Evolutionary conservation across 1,139 yeast species (phyloP).

Genomic region (Sugiyamaella xylanicola): DNA sequence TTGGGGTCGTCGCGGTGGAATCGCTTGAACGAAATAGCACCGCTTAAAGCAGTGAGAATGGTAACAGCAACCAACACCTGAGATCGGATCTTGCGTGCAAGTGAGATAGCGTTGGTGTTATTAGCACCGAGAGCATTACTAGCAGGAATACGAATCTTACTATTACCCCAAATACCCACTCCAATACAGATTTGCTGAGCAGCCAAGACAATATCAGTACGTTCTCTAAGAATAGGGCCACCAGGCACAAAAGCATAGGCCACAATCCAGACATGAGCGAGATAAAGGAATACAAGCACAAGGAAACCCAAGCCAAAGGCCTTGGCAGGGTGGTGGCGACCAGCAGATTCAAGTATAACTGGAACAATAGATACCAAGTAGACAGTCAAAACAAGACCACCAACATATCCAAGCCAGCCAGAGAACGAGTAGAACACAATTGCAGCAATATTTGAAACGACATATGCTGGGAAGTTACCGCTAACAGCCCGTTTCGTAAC

Average conservation of each 20-base stretch:
- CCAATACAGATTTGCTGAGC: slow-evolving; percentile 53
- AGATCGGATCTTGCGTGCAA: slow-evolving; percentile 34
- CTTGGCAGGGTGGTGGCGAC: slow-evolving; percentile 60
- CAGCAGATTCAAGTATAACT: slow-evolving; percentile 57
- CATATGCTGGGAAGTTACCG: slow-evolving; percentile 33
- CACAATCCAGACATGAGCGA: slow-evolving; percentile 94
- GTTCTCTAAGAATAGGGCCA: slow-evolving; percentile 83
- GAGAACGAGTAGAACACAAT: slow-evolving; percentile 51
- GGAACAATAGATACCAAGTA: slow-evolving; percentile 70
- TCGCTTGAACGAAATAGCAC: slow-evolving; percentile 57
- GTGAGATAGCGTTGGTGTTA: slow-evolving; percentile 29
- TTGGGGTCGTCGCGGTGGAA: slow-evolving; percentile 58
- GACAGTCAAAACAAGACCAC: slow-evolving; percentile 66
- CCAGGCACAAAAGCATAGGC: slow-evolving; percentile 98
- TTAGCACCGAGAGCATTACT: slow-evolving; percentile 28
- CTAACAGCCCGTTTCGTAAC: slow-evolving; percentile 37
- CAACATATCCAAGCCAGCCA: slow-evolving; percentile 84
- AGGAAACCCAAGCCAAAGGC: slow-evolving; percentile 59
- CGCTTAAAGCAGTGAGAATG: slow-evolving; percentile 39
- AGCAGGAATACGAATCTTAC: slow-evolving; percentile 28
- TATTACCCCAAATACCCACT: slow-evolving; percentile 38
- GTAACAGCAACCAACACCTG: slow-evolving; percentile 36
- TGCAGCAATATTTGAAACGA: slow-evolving; percentile 55
- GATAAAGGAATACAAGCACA: slow-evolving; percentile 56
- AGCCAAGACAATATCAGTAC: slow-evolving; percentile 73